Conservation (phyloP, 306 rosid genomes). For the Vigna radiata region DNA sequence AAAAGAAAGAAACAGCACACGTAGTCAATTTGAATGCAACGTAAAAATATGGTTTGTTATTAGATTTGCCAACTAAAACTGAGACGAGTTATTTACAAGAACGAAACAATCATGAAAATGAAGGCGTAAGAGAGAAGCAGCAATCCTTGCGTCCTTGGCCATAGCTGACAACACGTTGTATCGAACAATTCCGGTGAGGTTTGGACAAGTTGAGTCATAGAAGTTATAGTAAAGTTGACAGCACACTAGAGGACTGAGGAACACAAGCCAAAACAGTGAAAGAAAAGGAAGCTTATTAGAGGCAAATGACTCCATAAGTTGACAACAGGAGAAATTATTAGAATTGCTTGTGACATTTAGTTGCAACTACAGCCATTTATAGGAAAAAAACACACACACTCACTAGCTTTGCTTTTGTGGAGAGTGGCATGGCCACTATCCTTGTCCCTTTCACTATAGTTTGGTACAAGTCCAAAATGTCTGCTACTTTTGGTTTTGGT, state of each 20-base stretch:
- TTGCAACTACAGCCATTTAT: slow-evolving; percentile 48
- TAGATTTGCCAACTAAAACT: not conserved
- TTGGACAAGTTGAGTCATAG: slow-evolving; percentile 74
- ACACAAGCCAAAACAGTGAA: slow-evolving; percentile 56
- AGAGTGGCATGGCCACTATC: slow-evolving; percentile 69
- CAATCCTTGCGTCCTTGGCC: slow-evolving; percentile 77
- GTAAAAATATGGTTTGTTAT: not conserved
- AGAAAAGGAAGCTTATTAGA: slow-evolving; percentile 42
- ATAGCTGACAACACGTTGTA: slow-evolving; percentile 67
- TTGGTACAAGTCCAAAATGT: slow-evolving; percentile 55
- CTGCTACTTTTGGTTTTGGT: slow-evolving; percentile 34
- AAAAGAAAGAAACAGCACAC: slow-evolving; percentile 18
- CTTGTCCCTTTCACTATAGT: slow-evolving; percentile 49
- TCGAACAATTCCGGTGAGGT: slow-evolving; percentile 60
- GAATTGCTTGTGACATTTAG: slow-evolving; percentile 29
- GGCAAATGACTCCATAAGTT: slow-evolving; percentile 47
- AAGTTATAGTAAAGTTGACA: slow-evolving; percentile 75
- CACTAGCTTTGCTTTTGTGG: slow-evolving; percentile 18
- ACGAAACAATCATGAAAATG: slow-evolving; percentile 96
- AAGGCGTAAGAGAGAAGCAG: slow-evolving; percentile 95
- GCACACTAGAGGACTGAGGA: slow-evolving; percentile 55
- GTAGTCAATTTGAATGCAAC: not conserved
- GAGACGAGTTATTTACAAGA: slow-evolving; percentile 51
- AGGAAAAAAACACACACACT: slow-evolving; percentile 14
- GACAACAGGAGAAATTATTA: slow-evolving; percentile 2